These are phyloP conservation scores for Raphidocelis subcapitata DNA, from an alignment of 139 green algal genomes.

Conservation along the genomic window DNA sequence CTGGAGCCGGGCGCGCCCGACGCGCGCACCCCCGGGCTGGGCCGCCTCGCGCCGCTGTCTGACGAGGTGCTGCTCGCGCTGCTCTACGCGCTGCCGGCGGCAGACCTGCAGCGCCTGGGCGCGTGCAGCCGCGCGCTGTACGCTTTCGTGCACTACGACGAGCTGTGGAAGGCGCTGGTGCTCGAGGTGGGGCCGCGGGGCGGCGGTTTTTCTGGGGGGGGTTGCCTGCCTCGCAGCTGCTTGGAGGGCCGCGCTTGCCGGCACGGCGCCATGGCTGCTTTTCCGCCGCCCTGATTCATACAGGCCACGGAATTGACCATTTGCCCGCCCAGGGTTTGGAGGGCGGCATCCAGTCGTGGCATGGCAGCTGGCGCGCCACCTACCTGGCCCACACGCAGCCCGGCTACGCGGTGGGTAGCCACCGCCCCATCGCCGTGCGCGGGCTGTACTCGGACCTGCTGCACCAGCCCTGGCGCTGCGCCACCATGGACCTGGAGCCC, in stretches of 20 bases:
- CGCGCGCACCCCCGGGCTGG: conserved; percentile 63
- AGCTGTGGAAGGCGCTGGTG: conserved; percentile 85
- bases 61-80: conserved; percentile 82
- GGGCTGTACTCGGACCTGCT: conserved; percentile 81
- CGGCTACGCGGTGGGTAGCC: conserved; percentile 9
- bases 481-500: conserved; percentile 49
- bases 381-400: conserved; percentile 33
- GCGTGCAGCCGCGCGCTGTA: conserved; percentile 63
- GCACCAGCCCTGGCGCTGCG: conserved; percentile 87
- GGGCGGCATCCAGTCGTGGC: conserved; percentile 23
- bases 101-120: conserved; percentile 50
- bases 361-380: conserved; percentile 57
- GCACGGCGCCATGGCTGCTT: too few species aligned
- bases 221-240: neutral
- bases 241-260: too few species aligned
- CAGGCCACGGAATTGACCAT: too few species aligned
- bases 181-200: conserved; percentile 59
- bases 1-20: conserved; percentile 15
- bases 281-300: too few species aligned
- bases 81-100: conserved; percentile 41
- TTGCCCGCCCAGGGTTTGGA: too few species aligned
- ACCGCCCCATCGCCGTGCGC: conserved; percentile 4
- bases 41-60: conserved; percentile 60
- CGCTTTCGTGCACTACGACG: conserved; percentile 80
- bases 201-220: neutral